Evolutionary conservation across 2,329 filamentous ascomycete genomes (phyloP).

Genomic region (Fusarium anthophilum): DNA sequence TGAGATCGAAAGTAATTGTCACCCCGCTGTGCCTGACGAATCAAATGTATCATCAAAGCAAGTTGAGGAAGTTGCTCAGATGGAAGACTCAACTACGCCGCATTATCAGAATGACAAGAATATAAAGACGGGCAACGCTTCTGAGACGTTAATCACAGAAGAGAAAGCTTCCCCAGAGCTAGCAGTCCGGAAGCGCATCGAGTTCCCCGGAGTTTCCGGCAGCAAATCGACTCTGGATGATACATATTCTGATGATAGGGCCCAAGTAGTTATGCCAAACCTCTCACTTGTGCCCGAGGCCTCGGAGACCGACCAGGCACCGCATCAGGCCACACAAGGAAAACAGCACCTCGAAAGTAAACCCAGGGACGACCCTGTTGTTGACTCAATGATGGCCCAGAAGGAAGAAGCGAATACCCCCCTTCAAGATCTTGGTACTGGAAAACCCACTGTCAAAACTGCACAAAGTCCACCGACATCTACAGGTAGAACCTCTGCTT

Average conservation of each 20-base stretch:
- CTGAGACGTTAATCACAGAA: not conserved
- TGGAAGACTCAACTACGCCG: constrained; percentile 14
- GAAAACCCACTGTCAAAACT: not conserved
- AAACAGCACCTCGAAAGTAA: not conserved
- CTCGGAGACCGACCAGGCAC: not conserved
- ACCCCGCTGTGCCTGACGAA: not conserved
- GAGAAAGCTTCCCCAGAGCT: not conserved
- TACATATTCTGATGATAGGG: not conserved
- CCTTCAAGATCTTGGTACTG: not conserved
- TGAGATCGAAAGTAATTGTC: not conserved
- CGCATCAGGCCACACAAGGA: not conserved
- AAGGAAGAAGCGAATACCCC: not conserved
- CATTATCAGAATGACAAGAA: constrained; percentile 33
- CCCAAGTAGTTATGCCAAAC: not conserved
- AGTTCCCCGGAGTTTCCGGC: not conserved
- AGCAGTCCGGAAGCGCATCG: not conserved
- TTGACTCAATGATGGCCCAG: not conserved
- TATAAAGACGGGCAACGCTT: constrained; percentile 30
- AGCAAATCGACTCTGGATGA: not conserved
- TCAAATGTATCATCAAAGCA: not conserved
- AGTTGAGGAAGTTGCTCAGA: not conserved
- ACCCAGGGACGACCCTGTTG: not conserved
- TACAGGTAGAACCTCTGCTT: not conserved
- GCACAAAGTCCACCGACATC: not conserved
- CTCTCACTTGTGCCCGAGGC: not conserved